These are phyloP conservation scores for Aureobasidium melanogenum DNA, from an alignment of 2,329 filamentous ascomycete genomes.

Conservation along the genomic window DNA sequence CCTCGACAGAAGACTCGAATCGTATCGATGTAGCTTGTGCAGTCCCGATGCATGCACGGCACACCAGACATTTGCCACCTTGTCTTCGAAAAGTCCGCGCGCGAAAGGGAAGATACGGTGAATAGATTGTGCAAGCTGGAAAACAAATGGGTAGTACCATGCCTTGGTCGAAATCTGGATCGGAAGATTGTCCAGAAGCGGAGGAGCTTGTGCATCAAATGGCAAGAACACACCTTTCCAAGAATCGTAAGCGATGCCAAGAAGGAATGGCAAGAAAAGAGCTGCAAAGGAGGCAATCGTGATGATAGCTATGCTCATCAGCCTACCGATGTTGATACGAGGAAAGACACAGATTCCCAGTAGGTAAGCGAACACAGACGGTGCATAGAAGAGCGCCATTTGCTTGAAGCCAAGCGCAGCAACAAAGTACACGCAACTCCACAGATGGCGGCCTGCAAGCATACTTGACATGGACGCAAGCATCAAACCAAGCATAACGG, in stretches of 20 bases:
- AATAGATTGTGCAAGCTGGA: constrained; percentile 74
- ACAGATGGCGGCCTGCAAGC: constrained; percentile 72
- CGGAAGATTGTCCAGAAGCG: constrained; percentile 56
- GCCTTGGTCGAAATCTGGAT: constrained; percentile 51
- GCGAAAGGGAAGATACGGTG: constrained; percentile 95
- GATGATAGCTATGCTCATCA: constrained; percentile 65
- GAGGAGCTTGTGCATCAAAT: constrained; percentile 35
- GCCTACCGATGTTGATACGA: constrained; percentile 54
- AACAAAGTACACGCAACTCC: constrained; percentile 91
- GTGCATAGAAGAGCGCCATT: constrained; percentile 97
- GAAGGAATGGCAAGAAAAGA: constrained; percentile 65
- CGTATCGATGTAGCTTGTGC: constrained; percentile 74
- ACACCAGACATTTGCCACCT: constrained; percentile 98
- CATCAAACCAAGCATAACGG: constrained; percentile 91
- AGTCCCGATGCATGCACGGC: constrained; percentile 65
- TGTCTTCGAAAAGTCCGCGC: constrained; percentile 94
- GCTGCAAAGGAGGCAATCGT: constrained; percentile 66
- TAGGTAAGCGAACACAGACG: constrained; percentile 84
- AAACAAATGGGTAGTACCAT: constrained; percentile 62
- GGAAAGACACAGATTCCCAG: constrained; percentile 80
- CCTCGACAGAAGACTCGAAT: constrained; percentile 62
- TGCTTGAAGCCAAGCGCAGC: constrained; percentile 94
- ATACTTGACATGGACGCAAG: constrained; percentile 83
- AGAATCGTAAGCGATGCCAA: constrained; percentile 61
- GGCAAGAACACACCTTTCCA: constrained; percentile 55